These are phyloP conservation scores for Exophiala xenobiotica DNA, from an alignment of 2,329 filamentous ascomycete genomes.

Conservation along the genomic window DNA sequence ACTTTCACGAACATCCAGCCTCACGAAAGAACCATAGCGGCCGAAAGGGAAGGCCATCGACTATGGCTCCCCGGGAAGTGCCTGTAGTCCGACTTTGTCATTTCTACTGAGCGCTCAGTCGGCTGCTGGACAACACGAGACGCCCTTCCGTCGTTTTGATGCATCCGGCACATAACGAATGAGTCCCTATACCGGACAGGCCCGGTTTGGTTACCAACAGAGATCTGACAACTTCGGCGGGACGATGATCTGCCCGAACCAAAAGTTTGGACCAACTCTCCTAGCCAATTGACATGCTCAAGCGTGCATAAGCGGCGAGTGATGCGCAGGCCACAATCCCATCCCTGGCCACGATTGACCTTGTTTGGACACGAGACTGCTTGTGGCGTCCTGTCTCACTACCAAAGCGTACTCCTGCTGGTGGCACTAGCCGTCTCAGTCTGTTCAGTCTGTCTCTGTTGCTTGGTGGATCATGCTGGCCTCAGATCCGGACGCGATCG, in stretches of 20 bases:
- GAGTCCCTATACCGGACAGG: too few species aligned
- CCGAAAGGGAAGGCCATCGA: too few species aligned
- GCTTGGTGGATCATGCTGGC: conserved; percentile 9
- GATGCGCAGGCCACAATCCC: conserved; percentile 1
- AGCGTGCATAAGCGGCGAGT: conserved; percentile 1
- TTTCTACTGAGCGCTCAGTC: too few species aligned
- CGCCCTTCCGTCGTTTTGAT: too few species aligned
- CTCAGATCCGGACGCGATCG: conserved; percentile 21
- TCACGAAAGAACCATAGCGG: too few species aligned
- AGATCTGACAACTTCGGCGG: conserved; percentile 18
- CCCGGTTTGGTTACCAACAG: background rate
- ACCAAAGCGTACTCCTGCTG: conserved; percentile 12
- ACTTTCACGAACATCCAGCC: too few species aligned
- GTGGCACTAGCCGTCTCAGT: conserved; percentile 21
- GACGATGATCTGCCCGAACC: conserved; percentile 25
- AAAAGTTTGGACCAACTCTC: conserved; percentile 7
- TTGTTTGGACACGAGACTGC: conserved; percentile 12
- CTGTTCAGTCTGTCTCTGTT: conserved; percentile 4
- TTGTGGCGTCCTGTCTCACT: conserved; percentile 18
- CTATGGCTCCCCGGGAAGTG: too few species aligned
- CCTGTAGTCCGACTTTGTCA: too few species aligned
- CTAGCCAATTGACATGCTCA: background rate
- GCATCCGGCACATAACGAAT: too few species aligned
- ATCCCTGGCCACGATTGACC: conserved; percentile 5
- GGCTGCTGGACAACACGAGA: too few species aligned